Conservation (phyloP, 1,284 basidiomycete genomes). For the Mycena sp. region DNA sequence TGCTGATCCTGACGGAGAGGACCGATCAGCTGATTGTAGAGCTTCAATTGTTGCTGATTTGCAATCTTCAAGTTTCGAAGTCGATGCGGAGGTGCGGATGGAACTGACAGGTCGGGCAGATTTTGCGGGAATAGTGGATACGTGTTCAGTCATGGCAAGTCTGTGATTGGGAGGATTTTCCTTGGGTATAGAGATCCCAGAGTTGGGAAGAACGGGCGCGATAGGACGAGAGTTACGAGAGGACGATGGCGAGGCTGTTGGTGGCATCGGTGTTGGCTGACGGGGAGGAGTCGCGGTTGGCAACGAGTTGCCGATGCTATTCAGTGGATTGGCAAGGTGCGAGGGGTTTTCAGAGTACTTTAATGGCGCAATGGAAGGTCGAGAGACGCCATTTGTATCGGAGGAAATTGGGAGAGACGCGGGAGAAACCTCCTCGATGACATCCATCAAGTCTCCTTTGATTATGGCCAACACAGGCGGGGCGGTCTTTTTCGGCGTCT, state of each 20-base stretch:
- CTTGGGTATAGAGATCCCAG: not conserved
- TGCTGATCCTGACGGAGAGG: not conserved
- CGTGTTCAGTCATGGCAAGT: too few relatives aligned
- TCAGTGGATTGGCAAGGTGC: not conserved
- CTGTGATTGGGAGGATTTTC: not conserved
- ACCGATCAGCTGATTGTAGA: not conserved
- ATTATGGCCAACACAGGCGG: not conserved
- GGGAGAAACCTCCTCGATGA: conserved; percentile 3
- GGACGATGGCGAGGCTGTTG: not conserved
- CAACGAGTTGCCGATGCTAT: conserved; percentile 4
- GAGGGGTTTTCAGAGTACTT: not conserved
- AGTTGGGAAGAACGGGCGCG: not conserved
- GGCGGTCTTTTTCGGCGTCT: conserved; percentile 29
- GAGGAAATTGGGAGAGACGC: not conserved
- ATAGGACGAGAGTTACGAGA: not conserved
- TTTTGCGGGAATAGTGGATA: not conserved
- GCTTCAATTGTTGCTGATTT: not conserved
- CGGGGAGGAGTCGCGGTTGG: not conserved
- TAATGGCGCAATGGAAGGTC: not conserved
- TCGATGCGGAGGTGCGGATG: not conserved
- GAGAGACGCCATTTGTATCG: not conserved
- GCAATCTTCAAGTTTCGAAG: not conserved
- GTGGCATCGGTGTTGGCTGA: not conserved
- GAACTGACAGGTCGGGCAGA: not conserved
- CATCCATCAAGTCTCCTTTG: not conserved